These are phyloP conservation scores for Pythium apleroticum DNA, from an alignment of 352 stramenopile species.

Conservation along the genomic window DNA sequence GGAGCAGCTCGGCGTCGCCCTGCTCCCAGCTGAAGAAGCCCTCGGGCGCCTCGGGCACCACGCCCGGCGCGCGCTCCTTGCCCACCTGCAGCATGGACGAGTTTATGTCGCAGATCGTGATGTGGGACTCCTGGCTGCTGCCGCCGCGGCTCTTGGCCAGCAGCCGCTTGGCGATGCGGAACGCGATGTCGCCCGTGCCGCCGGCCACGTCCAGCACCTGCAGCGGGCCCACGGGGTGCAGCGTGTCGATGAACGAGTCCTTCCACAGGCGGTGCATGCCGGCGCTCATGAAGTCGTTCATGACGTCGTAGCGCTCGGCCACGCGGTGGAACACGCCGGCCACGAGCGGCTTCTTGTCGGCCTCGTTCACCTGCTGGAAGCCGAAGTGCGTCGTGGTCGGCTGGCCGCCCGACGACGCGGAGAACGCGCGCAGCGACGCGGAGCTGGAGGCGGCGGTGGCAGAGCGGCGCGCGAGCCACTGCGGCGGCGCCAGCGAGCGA, in stretches of 20 bases:
- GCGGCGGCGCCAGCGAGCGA: background rate
- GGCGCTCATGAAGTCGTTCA: constrained; percentile 99
- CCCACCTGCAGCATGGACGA: constrained; percentile 98
- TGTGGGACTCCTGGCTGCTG: constrained; percentile 45
- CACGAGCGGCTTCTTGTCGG: constrained; percentile 95
- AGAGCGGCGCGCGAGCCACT: constrained; percentile 1
- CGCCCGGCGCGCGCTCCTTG: constrained; percentile 80
- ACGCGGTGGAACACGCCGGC: constrained; percentile 97
- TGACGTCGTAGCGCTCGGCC: constrained; percentile 96
- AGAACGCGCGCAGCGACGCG: background rate
- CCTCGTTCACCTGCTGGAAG: constrained; percentile 88
- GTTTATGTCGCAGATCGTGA: constrained; percentile 99
- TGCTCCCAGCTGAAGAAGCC: constrained; percentile 89
- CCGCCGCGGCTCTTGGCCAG: constrained; percentile 23
- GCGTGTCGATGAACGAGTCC: constrained; percentile 92
- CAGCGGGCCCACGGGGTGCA: constrained; percentile 74
- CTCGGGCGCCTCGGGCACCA: constrained; percentile 48
- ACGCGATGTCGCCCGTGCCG: constrained; percentile 98
- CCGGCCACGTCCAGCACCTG: constrained; percentile 96
- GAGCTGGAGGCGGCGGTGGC: background rate
- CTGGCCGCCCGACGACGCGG: constrained; percentile 10
- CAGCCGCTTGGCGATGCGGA: constrained; percentile 92
- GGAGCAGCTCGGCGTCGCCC: constrained; percentile 95
- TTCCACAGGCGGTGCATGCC: constrained; percentile 97
- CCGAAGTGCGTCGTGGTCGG: constrained; percentile 80